Percentiles rank a stretch among this genome's conserved stretches.
phyloP scores from a whole-genome alignment of 2,329 filamentous ascomycete genomes.

The Penicillium digitatum region DNA sequence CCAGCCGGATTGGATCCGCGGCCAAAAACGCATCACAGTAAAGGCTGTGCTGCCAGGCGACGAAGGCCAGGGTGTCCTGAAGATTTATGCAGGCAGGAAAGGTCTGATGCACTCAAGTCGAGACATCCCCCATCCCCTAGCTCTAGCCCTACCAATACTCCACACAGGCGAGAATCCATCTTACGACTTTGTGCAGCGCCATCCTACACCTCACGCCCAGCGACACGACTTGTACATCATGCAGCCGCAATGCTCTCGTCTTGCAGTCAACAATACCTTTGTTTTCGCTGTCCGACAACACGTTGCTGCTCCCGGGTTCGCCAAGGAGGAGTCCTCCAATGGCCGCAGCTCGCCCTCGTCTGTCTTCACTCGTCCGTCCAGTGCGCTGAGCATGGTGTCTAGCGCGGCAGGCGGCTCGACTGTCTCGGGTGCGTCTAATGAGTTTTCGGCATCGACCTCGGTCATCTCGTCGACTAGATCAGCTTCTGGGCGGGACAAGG shows the following conservation, averaged over 20 bases:
- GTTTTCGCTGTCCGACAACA: conserved; percentile 96
- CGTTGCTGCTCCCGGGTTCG: conserved; percentile 58
- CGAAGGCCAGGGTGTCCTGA: conserved; percentile 81
- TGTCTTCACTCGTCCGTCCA: conserved; percentile 52
- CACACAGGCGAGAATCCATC: conserved; percentile 90
- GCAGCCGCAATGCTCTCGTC: conserved; percentile 83
- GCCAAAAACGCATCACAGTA: conserved; percentile 84
- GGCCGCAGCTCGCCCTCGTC: conserved; percentile 49
- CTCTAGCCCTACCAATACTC: conserved; percentile 81
- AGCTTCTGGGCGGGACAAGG: conserved; percentile 57
- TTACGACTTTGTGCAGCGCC: conserved; percentile 87
- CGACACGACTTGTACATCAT: conserved; percentile 95
- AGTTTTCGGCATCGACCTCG: conserved; percentile 42
- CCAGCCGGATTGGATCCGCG: conserved; percentile 86
- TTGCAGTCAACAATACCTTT: conserved; percentile 95
- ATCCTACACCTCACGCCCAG: conserved; percentile 96
- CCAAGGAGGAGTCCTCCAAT: conserved; percentile 33
- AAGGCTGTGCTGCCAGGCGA: conserved; percentile 90
- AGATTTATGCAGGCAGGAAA: conserved; percentile 88
- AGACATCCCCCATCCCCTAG: conserved; percentile 88
- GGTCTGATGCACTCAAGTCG: conserved; percentile 97
- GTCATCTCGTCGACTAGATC: conserved; percentile 53
- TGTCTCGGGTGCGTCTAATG: conserved; percentile 44
- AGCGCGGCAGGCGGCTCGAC: conserved; percentile 52
- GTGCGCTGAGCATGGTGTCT: conserved; percentile 59